These are phyloP conservation scores for Euptelea pleiosperma DNA, from an alignment of 164 flowering plant genomes.

Conservation along the genomic window DNA sequence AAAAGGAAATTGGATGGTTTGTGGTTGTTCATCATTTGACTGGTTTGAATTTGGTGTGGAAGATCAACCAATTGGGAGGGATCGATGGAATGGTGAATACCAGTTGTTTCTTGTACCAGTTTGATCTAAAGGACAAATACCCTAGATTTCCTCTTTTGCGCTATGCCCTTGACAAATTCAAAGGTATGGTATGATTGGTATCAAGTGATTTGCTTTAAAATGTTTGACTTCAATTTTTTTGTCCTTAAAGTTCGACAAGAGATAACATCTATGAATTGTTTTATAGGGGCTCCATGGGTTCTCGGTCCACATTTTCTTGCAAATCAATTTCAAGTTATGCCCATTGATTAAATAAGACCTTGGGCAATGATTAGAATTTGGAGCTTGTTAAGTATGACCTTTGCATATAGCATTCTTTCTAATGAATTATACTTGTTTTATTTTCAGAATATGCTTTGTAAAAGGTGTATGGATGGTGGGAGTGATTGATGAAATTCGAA, in stretches of 20 bases:
- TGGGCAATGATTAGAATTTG: too few relatives aligned
- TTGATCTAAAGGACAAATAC: too few relatives aligned
- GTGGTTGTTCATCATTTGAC: too few relatives aligned
- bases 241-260: neutral
- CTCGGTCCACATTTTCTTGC: neutral
- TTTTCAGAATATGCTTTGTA: conserved; percentile 37
- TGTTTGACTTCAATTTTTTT: neutral
- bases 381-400: neutral
- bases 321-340: neutral
- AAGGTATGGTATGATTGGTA: too few relatives aligned
- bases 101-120: too few relatives aligned
- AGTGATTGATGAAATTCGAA: conserved; percentile 74
- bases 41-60: too few relatives aligned
- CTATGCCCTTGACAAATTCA: neutral
- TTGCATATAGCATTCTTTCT: neutral
- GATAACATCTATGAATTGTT: neutral
- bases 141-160: too few relatives aligned
- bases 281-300: neutral
- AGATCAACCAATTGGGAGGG: too few relatives aligned
- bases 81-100: too few relatives aligned
- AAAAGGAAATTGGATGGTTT: too few relatives aligned
- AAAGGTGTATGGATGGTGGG: conserved; percentile 83
- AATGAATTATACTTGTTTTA: neutral
- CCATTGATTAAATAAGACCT: too few relatives aligned
- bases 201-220: neutral